Conservation (phyloP, 768 basidiomycete genomes). For the Nidula microcarpa region DNA sequence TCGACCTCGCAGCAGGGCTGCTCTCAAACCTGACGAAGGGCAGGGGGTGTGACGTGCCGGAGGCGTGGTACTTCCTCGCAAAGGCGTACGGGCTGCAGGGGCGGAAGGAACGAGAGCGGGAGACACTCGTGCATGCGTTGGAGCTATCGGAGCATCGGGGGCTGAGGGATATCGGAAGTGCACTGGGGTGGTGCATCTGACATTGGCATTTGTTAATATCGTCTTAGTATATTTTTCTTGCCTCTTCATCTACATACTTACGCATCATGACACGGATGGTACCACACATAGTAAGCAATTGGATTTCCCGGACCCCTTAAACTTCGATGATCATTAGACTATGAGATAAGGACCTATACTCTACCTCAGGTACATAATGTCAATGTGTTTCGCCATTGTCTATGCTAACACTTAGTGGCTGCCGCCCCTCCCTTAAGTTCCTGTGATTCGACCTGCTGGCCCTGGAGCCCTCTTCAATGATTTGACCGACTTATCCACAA, state of each 20-base stretch:
- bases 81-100: constrained; percentile 77
- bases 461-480: too few species aligned
- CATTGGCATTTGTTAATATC: not conserved
- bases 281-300: too few species aligned
- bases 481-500: too few species aligned
- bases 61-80: constrained; percentile 92
- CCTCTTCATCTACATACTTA: not conserved
- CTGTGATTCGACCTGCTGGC: too few species aligned
- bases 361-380: too few species aligned
- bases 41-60: constrained; percentile 85
- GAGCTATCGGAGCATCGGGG: constrained; percentile 56
- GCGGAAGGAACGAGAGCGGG: constrained; percentile 65
- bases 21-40: constrained; percentile 76
- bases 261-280: not conserved
- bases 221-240: not conserved
- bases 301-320: too few species aligned
- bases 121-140: constrained; percentile 72
- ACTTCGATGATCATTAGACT: too few species aligned
- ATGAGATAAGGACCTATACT: too few species aligned
- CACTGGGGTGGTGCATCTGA: constrained; percentile 69
- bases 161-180: constrained; percentile 58
- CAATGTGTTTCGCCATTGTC: too few species aligned
- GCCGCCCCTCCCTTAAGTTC: too few species aligned
- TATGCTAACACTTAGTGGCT: too few species aligned
- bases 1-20: constrained; percentile 82